Conservation (phyloP, 306 rosid species). For the Begonia fuchsioides region DNA sequence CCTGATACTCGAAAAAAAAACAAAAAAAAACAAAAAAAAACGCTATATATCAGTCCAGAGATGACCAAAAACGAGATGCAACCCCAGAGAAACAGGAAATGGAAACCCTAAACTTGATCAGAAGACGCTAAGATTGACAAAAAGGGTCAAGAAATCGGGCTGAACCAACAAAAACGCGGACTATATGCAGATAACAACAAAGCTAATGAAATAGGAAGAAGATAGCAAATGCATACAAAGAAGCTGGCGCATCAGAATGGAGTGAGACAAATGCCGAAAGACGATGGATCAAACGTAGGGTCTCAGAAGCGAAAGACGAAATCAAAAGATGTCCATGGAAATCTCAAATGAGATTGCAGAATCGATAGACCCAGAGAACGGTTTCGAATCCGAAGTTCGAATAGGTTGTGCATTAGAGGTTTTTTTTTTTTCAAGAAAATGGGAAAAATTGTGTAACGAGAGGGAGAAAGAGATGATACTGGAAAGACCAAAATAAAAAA, state of each 20-base stretch:
- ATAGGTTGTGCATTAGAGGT: too few species aligned
- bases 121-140: slow-evolving; percentile 17
- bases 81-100: slow-evolving; percentile 1
- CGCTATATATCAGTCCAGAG: slow-evolving; percentile 23
- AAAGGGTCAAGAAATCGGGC: slow-evolving; percentile 29
- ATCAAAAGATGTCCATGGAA: slow-evolving; percentile 8
- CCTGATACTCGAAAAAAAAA: too few species aligned
- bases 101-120: slow-evolving; percentile 9
- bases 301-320: slow-evolving; percentile 12
- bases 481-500: too few species aligned
- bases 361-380: too few species aligned
- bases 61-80: slow-evolving; percentile 6
- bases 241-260: slow-evolving; percentile 18
- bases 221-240: slow-evolving; percentile 19
- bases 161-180: slow-evolving; percentile 28
- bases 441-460: too few species aligned
- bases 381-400: too few species aligned
- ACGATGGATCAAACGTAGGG: slow-evolving; percentile 40
- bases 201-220: slow-evolving; percentile 12
- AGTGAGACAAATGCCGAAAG: slow-evolving; percentile 9
- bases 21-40: slow-evolving; percentile 3
- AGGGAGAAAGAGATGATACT: too few species aligned
- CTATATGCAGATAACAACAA: slow-evolving; percentile 26
- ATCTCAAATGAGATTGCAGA: too few species aligned
- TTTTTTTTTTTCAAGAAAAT: too few species aligned